Percentiles rank a stretch among this genome's conserved stretches.
phyloP scores from a whole-genome alignment of 2,329 filamentous ascomycete species.

The Trichoderma arundinaceum region DNA sequence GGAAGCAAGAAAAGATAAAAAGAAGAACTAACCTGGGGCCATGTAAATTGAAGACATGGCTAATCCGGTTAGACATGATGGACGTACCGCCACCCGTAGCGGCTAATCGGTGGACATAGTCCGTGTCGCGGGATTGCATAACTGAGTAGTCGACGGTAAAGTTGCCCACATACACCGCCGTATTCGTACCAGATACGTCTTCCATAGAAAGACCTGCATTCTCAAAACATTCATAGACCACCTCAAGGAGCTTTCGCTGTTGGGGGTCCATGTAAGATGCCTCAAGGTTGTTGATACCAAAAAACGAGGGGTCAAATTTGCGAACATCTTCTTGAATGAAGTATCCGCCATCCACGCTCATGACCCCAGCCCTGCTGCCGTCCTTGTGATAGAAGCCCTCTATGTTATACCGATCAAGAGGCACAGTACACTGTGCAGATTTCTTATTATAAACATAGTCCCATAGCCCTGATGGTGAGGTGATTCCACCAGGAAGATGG shows the following conservation, averaged over 20 bases:
- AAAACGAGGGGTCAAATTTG: constrained; percentile 25
- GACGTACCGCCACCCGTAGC: constrained; percentile 41
- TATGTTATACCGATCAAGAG: constrained; percentile 37
- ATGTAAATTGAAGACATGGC: constrained; percentile 41
- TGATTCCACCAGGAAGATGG: constrained; percentile 29
- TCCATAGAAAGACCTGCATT: constrained; percentile 30
- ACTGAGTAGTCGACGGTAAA: constrained; percentile 30
- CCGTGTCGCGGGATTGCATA: constrained; percentile 34
- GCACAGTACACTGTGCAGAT: constrained; percentile 38
- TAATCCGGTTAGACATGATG: constrained; percentile 42
- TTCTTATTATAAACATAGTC: constrained; percentile 41
- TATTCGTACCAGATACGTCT: constrained; percentile 24
- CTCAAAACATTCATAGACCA: constrained; percentile 40
- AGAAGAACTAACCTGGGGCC: constrained; percentile 39
- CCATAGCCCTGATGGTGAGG: constrained; percentile 37
- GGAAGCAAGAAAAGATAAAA: not conserved
- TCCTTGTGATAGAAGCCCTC: constrained; percentile 32
- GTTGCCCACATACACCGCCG: constrained; percentile 30
- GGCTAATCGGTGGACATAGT: constrained; percentile 12
- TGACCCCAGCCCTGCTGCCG: constrained; percentile 21
- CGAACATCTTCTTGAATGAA: constrained; percentile 34
- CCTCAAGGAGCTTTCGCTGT: constrained; percentile 42
- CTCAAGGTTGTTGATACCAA: constrained; percentile 21
- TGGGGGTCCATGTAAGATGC: constrained; percentile 39
- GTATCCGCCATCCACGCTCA: constrained; percentile 37